Evolutionary conservation across 768 basidiomycete species (phyloP).

Genomic region (Lentinula aciculospora): DNA sequence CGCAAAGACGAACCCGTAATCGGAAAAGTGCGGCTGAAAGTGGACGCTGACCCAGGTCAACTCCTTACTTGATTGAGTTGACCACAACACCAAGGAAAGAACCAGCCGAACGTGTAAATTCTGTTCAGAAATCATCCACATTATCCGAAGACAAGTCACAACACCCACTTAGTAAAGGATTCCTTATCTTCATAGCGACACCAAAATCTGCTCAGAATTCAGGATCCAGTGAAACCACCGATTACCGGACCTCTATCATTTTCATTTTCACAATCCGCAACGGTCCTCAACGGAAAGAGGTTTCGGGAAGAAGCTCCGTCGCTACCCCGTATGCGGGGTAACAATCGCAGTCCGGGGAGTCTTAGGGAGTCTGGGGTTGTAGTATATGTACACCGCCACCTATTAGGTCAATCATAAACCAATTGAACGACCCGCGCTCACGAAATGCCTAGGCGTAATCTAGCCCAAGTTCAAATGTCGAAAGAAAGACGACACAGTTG

Average conservation of each 20-base stretch:
- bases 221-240: too few species aligned
- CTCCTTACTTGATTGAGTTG: too few species aligned
- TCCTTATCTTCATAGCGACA: too few species aligned
- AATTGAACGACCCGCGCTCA: not conserved
- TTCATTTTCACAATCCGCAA: not conserved
- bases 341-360: not conserved
- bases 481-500: not conserved
- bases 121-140: too few species aligned
- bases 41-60: too few species aligned
- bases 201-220: not conserved
- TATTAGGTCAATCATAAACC: not conserved
- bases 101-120: too few species aligned
- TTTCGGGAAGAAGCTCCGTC: not conserved
- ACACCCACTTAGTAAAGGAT: too few species aligned
- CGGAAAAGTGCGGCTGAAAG: too few species aligned
- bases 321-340: not conserved
- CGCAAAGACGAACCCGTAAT: too few species aligned
- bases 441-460: not conserved
- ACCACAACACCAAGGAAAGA: too few species aligned
- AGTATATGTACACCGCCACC: not conserved
- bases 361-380: not conserved
- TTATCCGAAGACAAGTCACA: too few species aligned
- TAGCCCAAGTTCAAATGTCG: not conserved
- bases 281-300: not conserved
- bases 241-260: not conserved